Evolutionary conservation across 2,329 filamentous ascomycete species (phyloP).

Genomic region (Hypoxylon sp.): DNA sequence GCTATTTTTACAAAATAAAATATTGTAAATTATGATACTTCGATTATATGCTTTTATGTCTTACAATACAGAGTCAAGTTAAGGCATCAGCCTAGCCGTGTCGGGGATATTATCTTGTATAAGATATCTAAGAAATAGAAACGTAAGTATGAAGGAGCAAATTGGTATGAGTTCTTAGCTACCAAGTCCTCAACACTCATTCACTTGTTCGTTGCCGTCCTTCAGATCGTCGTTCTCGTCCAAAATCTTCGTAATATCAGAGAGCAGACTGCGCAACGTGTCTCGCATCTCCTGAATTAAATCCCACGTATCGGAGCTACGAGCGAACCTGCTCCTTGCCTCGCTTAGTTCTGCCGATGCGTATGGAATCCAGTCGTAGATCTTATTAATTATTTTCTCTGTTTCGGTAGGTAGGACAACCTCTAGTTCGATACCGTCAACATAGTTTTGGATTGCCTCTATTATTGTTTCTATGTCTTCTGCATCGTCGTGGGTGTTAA

Average conservation of each 20-base stretch:
- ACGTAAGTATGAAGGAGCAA: background rate
- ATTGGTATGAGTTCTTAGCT: background rate
- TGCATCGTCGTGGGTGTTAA: background rate
- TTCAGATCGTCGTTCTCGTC: background rate
- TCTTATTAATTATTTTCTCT: background rate
- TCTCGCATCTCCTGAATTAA: background rate
- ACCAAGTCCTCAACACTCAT: background rate
- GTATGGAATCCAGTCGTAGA: background rate
- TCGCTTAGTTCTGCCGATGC: background rate
- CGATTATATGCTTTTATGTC: background rate
- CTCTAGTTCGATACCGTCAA: background rate
- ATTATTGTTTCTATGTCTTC: background rate
- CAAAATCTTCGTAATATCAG: background rate
- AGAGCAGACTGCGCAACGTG: background rate
- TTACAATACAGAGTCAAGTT: background rate
- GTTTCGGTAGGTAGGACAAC: background rate
- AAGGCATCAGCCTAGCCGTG: too few species aligned
- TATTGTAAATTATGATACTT: too few species aligned
- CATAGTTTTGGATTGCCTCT: background rate
- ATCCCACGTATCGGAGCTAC: background rate
- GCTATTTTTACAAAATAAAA: too few species aligned
- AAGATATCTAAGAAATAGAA: background rate
- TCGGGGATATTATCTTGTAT: background rate
- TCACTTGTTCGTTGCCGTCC: background rate
- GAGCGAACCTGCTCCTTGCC: too few species aligned